These are phyloP conservation scores for Phytophthora lateralis DNA, from an alignment of 352 stramenopile species.

Conservation along the genomic window DNA sequence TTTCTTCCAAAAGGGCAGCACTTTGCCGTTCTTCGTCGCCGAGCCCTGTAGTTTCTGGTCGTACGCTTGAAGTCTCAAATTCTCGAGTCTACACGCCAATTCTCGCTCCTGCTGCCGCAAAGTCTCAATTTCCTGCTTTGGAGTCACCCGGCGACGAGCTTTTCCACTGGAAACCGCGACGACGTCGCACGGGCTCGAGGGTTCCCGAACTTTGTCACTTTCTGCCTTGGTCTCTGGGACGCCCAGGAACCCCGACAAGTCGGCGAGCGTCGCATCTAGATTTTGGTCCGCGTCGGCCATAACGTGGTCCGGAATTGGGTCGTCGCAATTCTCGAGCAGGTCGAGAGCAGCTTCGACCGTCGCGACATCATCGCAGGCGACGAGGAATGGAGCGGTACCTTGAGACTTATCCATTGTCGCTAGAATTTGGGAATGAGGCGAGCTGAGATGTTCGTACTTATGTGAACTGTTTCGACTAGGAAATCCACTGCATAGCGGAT, in stretches of 20 bases:
- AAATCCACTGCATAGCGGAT: conserved; percentile 6
- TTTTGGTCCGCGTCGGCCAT: conserved; percentile 5
- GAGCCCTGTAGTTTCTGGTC: conserved; percentile 1
- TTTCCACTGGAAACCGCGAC: not conserved
- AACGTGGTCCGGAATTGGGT: not conserved
- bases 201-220: not conserved
- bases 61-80: conserved; percentile 16
- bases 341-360: conserved; percentile 22
- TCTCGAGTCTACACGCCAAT: conserved; percentile 21
- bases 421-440: conserved; percentile 1
- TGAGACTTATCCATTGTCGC: conserved; percentile 9
- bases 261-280: conserved; percentile 3
- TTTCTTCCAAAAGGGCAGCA: conserved; percentile 33
- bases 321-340: conserved; percentile 23
- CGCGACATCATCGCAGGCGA: conserved; percentile 21
- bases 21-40: conserved; percentile 1
- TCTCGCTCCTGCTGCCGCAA: conserved; percentile 23
- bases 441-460: not conserved
- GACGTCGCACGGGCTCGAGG: not conserved
- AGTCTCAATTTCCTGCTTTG: conserved; percentile 29
- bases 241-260: conserved; percentile 16
- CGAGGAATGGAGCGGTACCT: conserved; percentile 5
- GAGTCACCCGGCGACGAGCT: conserved; percentile 15
- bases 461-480: not conserved
- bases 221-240: not conserved